Percentiles rank a stretch among this genome's conserved stretches.
Evolutionary conservation across 2,329 filamentous ascomycete species (phyloP).

Genomic region (Aspergillus pseudoglaucus): DNA sequence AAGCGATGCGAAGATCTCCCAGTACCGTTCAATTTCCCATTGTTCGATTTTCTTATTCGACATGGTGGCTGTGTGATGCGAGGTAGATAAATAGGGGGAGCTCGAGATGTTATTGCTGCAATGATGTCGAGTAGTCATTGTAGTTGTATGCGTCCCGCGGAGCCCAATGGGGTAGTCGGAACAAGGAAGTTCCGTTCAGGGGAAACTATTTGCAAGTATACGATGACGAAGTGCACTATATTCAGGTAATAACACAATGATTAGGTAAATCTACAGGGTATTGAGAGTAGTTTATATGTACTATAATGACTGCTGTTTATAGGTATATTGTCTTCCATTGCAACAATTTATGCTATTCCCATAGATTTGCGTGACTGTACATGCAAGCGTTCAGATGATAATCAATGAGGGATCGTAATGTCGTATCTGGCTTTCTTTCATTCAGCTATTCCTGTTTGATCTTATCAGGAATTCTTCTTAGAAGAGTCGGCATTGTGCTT

Average conservation of each 20-base stretch:
- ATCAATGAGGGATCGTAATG: too few species aligned
- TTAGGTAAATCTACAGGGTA: too few species aligned
- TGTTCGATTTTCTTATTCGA: conserved; percentile 55
- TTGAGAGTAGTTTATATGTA: too few species aligned
- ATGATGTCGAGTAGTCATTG: conserved; percentile 6
- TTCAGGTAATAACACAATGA: too few species aligned
- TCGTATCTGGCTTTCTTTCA: neutral
- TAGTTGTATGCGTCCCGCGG: conserved; percentile 15
- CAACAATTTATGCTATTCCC: too few species aligned
- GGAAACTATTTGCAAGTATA: neutral
- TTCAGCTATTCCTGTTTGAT: neutral
- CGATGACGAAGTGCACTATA: too few species aligned
- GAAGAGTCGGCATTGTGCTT: conserved; percentile 6
- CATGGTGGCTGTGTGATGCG: conserved; percentile 21
- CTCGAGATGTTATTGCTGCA: neutral
- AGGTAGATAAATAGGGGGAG: neutral
- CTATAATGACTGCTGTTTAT: too few species aligned
- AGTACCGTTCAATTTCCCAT: conserved; percentile 70
- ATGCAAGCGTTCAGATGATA: too few species aligned
- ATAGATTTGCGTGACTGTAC: too few species aligned
- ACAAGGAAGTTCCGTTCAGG: conserved; percentile 23
- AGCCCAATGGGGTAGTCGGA: conserved; percentile 12
- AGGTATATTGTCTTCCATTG: too few species aligned
- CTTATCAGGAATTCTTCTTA: conserved; percentile 19
- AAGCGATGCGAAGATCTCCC: conserved; percentile 70